Evolutionary conservation across 1,284 basidiomycete genomes (phyloP), one percentile per base, ranked within the genome.

Genomic region (Leccinum griseonigrum): DNA sequence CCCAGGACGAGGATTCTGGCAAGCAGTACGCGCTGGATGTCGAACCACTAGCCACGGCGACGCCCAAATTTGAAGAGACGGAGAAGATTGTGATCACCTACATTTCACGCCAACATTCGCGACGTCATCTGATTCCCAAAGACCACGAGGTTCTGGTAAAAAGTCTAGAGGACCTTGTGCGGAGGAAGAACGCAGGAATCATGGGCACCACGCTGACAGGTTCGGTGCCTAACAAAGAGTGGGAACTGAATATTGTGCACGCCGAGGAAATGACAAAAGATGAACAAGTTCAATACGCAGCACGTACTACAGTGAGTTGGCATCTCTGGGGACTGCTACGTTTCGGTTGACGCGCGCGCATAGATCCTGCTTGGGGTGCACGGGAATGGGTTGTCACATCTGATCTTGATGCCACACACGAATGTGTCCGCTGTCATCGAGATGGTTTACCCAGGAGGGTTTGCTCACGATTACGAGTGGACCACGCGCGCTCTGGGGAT

Each of bases 401-500:
- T 92, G 8, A 80, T 93, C 38, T 86, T 90, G 81, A 91, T 94
- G 89, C 83, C 85, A 4, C 84, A 84, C 1, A 87, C 84, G 1
- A 81, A 81, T 0, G 75, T 83, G 36, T 84, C 88, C 18, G 84
- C 87, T 2, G 88, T 92, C 18, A 90, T 95, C 68, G 92, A 94
- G 76, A 85, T 95, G 50, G 92, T 94, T 76, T 90, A 80, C 69
- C 88, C 90, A 5, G 79, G 75, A 5, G 92, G 92, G 0, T 94
- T 91, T 73, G 88, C 91, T 38, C 84, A 88, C 67, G 91, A 94
- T 72, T 94, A 94, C 71, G 85, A 91, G 72, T 89, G 86, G 84
- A 88, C 87, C 2, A 76, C 90, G 1, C 77, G 84, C 40, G 85
- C 90, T 0, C 76, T 94, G 28, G 88, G 88, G 10, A 87, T 92